Base-by-base conservation (phyloP, 345 rosid genomes). In the Bruguiera gymnorhiza region DNA sequence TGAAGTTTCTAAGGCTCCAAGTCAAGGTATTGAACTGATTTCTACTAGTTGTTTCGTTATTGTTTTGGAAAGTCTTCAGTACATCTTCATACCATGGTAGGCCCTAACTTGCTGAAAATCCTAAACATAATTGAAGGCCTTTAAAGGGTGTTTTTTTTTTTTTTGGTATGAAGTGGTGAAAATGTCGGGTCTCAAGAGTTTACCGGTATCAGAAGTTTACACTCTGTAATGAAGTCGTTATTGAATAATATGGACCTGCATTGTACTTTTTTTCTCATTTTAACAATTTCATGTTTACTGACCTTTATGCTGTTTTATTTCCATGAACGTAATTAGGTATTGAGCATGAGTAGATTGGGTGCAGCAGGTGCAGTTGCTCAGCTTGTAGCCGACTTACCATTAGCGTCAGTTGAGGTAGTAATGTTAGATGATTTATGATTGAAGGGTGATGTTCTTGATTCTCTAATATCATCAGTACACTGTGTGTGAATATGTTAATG, bases 281-380 rank as follows among this genome's bases (percentile, higher is more conserved):
- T 39, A 2, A 39, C 15, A 39, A 9, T 39, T 10, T 43, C 4
- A 43, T 43, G 50, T 43, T 13, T 43, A 3, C 4, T 43, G 50
- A 24, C 37, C 37, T 53, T 39, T 5, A 8, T n/a, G 13, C 8
- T 36, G 21, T 27, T 70, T 56, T 61, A 21, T 73, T 55, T 62
- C 29, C 18, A 54, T 27, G 11, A 26, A 55, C 30, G 18, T 70
- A 1, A 79, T 66, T 86, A 89, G 92, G 90, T 89, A 48, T 67
- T 89, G 70, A 89, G 91, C 81, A 87, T 86, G 91, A 89, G 96
- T 72, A 73, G 92, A 78, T 65, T 86, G 23, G 96, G 96, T 5
- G 92, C 86, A 70, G 79, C 96, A 0, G 89, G 88, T 27, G 92
- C 92, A 0, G 96, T 87, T 65, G 91, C 96, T 63, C 92, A 83